A percentile compares a stretch with the other conserved stretches of the same genome.
phyloP scores from a whole-genome alignment of 2,329 filamentous ascomycete species.

The Phoma herbarum region DNA sequence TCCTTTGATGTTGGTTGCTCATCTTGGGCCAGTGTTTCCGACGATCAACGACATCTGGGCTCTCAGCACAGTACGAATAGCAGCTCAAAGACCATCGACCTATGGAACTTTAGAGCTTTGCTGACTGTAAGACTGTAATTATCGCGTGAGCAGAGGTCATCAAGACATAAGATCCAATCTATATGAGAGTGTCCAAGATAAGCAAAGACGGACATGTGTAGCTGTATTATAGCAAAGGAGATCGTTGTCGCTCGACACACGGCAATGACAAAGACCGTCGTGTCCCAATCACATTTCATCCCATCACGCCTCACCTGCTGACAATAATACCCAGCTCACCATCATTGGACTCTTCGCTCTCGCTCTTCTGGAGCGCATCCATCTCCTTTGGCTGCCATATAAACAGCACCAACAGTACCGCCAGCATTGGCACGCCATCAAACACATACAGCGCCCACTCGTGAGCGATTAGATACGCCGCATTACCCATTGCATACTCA shows the following conservation, averaged over 20 bases:
- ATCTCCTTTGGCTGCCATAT: background rate
- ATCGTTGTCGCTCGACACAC: too few species aligned
- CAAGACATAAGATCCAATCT: background rate
- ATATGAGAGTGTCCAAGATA: background rate
- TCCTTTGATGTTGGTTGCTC: background rate
- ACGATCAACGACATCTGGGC: background rate
- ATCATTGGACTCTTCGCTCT: slow-evolving; percentile 1
- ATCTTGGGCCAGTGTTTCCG: background rate
- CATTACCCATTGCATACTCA: slow-evolving; percentile 60
- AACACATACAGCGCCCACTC: slow-evolving; percentile 60
- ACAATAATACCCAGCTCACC: slow-evolving; percentile 1
- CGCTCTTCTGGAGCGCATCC: background rate
- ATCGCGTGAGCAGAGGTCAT: background rate
- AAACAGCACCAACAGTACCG: slow-evolving; percentile 53
- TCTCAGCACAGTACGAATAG: background rate
- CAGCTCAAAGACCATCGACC: background rate
- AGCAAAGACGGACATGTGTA: background rate
- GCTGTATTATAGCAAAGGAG: background rate
- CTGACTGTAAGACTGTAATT: background rate
- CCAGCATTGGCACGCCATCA: slow-evolving; percentile 57
- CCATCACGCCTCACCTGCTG: background rate
- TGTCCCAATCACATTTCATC: background rate
- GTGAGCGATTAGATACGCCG: slow-evolving; percentile 55
- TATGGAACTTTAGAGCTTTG: background rate
- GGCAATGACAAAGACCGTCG: background rate